phyloP scores from a whole-genome alignment of 2,329 filamentous ascomycete species.

The Podosphaera aphanis region DNA sequence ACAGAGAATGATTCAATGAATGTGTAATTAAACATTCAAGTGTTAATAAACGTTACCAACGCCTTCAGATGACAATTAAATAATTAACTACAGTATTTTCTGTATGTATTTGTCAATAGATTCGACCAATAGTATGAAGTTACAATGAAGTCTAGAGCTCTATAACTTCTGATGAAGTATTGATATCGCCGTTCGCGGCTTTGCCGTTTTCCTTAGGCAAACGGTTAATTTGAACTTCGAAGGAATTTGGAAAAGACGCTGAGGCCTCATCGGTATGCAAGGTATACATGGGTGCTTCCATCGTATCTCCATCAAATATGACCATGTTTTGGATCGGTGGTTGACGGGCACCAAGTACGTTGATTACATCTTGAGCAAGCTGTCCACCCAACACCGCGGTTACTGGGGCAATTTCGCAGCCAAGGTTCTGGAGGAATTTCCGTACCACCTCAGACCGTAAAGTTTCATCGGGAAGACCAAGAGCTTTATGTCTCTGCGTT shows the following conservation, averaged over 20 bases:
- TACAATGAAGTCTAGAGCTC: neutral
- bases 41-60: too few species aligned
- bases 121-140: neutral
- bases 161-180: neutral
- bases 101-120: neutral
- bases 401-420: slow-evolving; percentile 64
- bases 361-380: slow-evolving; percentile 90
- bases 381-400: slow-evolving; percentile 75
- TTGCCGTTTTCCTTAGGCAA: neutral
- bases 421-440: slow-evolving; percentile 68
- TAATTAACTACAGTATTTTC: too few species aligned
- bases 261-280: slow-evolving; percentile 43
- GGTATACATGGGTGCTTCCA: slow-evolving; percentile 57
- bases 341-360: slow-evolving; percentile 72
- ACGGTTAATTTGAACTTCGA: neutral
- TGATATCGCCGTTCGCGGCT: neutral
- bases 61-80: neutral
- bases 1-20: slow-evolving; percentile 7
- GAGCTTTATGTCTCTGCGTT: slow-evolving; percentile 52
- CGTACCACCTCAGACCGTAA: slow-evolving; percentile 50
- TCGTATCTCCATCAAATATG: slow-evolving; percentile 67
- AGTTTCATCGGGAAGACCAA: slow-evolving; percentile 44
- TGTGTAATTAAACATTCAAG: too few species aligned
- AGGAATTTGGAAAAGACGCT: neutral
- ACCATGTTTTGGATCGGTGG: slow-evolving; percentile 92